These are phyloP conservation scores for Mycena citricolor DNA, from an alignment of 1,284 basidiomycete genomes.

Conservation along the genomic window DNA sequence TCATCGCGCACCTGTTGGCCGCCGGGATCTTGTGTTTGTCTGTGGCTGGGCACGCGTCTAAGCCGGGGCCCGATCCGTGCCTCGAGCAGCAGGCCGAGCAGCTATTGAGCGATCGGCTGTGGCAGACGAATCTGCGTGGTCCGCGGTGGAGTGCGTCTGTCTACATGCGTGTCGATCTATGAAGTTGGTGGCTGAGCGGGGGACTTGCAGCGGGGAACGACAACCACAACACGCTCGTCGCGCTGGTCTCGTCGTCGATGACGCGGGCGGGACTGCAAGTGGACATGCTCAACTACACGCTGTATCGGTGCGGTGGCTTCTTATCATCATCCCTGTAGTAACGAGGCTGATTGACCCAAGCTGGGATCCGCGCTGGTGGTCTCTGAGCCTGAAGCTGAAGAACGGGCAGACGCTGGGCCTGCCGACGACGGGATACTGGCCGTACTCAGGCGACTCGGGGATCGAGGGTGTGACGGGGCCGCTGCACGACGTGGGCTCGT, in stretches of 20 bases:
- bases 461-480: conserved; percentile 28
- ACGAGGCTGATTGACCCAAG: conserved; percentile 14
- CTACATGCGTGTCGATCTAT: not conserved
- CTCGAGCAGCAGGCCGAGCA: conserved; percentile 27
- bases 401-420: conserved; percentile 30
- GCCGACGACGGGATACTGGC: conserved; percentile 34
- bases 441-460: conserved; percentile 32
- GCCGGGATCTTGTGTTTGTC: too few species aligned
- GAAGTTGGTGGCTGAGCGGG: conserved; percentile 1
- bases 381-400: conserved; percentile 30
- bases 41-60: not conserved
- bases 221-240: conserved; percentile 30
- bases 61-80: not conserved
- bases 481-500: conserved; percentile 29
- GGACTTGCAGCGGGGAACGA: conserved; percentile 30
- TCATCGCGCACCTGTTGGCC: too few species aligned
- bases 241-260: conserved; percentile 28
- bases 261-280: conserved; percentile 28
- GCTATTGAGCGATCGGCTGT: conserved; percentile 29
- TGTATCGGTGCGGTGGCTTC: conserved; percentile 20
- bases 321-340: not conserved
- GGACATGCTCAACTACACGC: conserved; percentile 28
- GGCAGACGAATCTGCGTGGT: conserved; percentile 32
- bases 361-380: conserved; percentile 35
- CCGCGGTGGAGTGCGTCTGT: conserved; percentile 31